phyloP scores from a whole-genome alignment of 768 basidiomycete species.

The Tephrocybe sp. region DNA sequence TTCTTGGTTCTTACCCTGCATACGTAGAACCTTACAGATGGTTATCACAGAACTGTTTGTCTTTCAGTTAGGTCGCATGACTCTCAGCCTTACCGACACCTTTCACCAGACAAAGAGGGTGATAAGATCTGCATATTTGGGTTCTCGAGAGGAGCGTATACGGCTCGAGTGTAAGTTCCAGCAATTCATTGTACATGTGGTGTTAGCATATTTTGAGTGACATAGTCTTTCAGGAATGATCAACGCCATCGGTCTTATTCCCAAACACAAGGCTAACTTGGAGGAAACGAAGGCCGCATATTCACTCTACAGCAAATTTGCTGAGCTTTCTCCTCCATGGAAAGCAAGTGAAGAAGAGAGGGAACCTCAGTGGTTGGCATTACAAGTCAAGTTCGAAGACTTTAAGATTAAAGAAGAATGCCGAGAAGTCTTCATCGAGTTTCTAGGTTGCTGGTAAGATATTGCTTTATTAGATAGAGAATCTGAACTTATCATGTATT shows the following conservation, averaged over 20 bases:
- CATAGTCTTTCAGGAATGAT: conserved; percentile 7
- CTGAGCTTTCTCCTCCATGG: too few relatives aligned
- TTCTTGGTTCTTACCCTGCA: neutral
- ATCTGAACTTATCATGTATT: neutral
- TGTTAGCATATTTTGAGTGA: neutral
- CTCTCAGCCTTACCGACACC: neutral
- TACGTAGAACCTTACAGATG: conserved; percentile 2
- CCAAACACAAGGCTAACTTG: neutral
- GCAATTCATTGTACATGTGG: neutral
- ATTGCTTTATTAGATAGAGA: neutral
- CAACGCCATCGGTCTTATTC: conserved; percentile 4
- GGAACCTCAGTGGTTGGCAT: too few relatives aligned
- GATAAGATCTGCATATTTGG: conserved; percentile 7
- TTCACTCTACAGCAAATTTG: neutral
- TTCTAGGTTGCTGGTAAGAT: conserved; percentile 49
- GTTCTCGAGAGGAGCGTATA: conserved; percentile 6
- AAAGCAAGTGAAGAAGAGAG: too few relatives aligned
- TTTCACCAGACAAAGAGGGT: conserved; percentile 1
- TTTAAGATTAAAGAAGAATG: neutral
- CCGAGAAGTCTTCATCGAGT: conserved; percentile 40
- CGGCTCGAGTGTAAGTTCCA: conserved; percentile 2
- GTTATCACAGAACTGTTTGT: conserved; percentile 1
- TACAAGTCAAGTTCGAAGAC: neutral
- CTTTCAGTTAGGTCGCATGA: too few relatives aligned
- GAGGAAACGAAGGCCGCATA: neutral